Evolutionary conservation across 805 yeast species (phyloP).

Genomic region (Wickerhamiella sergipiensis): DNA sequence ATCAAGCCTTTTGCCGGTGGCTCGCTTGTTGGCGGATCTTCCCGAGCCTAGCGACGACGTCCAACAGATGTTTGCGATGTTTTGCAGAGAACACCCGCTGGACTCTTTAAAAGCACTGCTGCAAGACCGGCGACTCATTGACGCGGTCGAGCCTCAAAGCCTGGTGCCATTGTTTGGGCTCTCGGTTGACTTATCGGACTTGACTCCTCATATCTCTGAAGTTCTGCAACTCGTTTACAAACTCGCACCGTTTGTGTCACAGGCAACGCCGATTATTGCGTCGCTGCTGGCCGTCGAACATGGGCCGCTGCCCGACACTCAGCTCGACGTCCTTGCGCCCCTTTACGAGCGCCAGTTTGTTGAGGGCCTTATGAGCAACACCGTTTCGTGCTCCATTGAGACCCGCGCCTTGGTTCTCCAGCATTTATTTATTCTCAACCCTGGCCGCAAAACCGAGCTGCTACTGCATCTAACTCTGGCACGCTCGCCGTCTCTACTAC

Average conservation of each 20-base stretch:
- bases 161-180: neutral
- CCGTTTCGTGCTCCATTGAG: slow-evolving; percentile 8
- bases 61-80: neutral
- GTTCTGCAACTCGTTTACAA: neutral
- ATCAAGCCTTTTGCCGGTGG: neutral
- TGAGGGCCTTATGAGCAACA: neutral
- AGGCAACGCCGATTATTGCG: neutral
- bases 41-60: neutral
- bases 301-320: neutral
- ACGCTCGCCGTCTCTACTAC: slow-evolving; percentile 6
- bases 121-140: neutral
- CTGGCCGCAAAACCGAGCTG: slow-evolving; percentile 1
- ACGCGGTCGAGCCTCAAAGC: neutral
- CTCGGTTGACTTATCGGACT: neutral
- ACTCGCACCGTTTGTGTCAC: neutral
- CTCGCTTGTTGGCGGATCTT: neutral
- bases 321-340: neutral
- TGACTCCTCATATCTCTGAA: neutral
- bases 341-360: neutral
- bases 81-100: neutral
- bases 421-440: slow-evolving; percentile 11
- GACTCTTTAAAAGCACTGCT: neutral
- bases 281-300: neutral
- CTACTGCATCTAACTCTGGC: slow-evolving; percentile 6
- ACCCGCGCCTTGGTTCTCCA: slow-evolving; percentile 2